These are phyloP conservation scores for Tolypocladium inflatum DNA, from an alignment of 2,329 filamentous ascomycete genomes.

Conservation along the genomic window DNA sequence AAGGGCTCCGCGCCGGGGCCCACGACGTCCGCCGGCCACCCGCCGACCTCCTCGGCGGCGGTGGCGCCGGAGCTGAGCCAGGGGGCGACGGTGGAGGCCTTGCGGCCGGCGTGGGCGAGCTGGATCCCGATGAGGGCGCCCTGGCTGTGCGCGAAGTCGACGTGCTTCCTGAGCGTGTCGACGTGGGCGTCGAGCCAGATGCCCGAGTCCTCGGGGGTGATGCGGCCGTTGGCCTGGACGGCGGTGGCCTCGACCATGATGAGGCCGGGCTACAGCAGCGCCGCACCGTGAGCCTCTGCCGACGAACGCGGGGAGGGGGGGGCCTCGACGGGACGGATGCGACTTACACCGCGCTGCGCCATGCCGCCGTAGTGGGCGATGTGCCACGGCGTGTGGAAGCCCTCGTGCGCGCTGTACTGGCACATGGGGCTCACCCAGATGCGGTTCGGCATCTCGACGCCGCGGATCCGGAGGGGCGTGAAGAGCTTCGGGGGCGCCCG, in stretches of 20 bases:
- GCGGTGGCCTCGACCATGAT: conserved; percentile 60
- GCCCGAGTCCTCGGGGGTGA: conserved; percentile 60
- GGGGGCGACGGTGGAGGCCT: conserved; percentile 43
- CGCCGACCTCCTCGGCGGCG: conserved; percentile 38
- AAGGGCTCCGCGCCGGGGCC: conserved; percentile 42
- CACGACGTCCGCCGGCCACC: conserved; percentile 43
- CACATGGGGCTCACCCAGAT: conserved; percentile 38
- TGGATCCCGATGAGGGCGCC: conserved; percentile 62
- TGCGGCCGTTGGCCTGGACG: conserved; percentile 58
- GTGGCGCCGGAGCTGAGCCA: conserved; percentile 52
- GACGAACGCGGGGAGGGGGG: background rate
- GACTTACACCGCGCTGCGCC: conserved; percentile 49
- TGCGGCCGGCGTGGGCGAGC: conserved; percentile 63
- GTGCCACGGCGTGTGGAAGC: conserved; percentile 65
- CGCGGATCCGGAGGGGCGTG: conserved; percentile 35
- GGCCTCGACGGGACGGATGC: background rate
- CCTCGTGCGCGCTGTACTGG: conserved; percentile 33
- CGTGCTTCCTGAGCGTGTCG: conserved; percentile 43
- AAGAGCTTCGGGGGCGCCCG: conserved; percentile 42
- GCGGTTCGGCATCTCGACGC: conserved; percentile 33
- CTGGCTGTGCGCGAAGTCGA: conserved; percentile 49
- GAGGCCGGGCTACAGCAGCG: conserved; percentile 38
- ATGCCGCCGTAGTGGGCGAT: conserved; percentile 65
- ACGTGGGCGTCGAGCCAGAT: conserved; percentile 66
- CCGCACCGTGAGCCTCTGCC: background rate